Evolutionary conservation across 768 basidiomycete genomes (phyloP).

Genomic region (Suillus spraguei): DNA sequence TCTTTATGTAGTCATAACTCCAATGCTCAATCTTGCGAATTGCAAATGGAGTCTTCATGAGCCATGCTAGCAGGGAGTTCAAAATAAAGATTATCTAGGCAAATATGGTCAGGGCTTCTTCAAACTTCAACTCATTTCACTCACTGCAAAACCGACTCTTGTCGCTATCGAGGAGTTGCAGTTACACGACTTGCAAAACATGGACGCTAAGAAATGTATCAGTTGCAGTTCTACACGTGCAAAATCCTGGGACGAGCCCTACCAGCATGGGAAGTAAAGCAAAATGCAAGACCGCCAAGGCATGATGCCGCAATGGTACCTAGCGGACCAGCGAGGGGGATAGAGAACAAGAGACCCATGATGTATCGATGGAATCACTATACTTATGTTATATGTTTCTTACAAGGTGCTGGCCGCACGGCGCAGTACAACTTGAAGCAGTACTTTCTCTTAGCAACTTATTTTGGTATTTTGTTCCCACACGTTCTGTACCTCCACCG

Average conservation of each 20-base stretch:
- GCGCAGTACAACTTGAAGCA: background rate
- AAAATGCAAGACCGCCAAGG: conserved; percentile 81
- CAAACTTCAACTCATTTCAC: conserved; percentile 25
- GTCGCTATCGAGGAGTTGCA: conserved; percentile 99
- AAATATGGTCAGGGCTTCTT: conserved; percentile 1
- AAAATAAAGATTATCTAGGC: conserved; percentile 89
- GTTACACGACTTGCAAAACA: conserved; percentile 98
- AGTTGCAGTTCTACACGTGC: conserved; percentile 17
- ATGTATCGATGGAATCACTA: background rate
- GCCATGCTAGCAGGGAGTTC: conserved; percentile 95
- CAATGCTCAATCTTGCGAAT: conserved; percentile 88
- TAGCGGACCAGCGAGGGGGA: conserved; percentile 70
- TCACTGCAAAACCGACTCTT: conserved; percentile 90
- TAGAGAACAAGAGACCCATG: conserved; percentile 77
- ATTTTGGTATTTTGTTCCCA: conserved; percentile 9
- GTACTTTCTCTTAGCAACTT: background rate
- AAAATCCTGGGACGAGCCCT: conserved; percentile 23
- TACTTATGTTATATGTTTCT: background rate
- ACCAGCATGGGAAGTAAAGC: conserved; percentile 87
- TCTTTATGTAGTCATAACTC: conserved; percentile 97
- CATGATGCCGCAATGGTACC: conserved; percentile 81
- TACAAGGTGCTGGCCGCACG: background rate
- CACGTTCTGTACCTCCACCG: no score
- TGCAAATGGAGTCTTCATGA: conserved; percentile 90
- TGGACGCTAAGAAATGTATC: conserved; percentile 60